Percentiles rank a stretch among this genome's conserved stretches.
Conservation (phyloP, 2,329 filamentous ascomycete genomes). For the Hypoxylon rubiginosum region DNA sequence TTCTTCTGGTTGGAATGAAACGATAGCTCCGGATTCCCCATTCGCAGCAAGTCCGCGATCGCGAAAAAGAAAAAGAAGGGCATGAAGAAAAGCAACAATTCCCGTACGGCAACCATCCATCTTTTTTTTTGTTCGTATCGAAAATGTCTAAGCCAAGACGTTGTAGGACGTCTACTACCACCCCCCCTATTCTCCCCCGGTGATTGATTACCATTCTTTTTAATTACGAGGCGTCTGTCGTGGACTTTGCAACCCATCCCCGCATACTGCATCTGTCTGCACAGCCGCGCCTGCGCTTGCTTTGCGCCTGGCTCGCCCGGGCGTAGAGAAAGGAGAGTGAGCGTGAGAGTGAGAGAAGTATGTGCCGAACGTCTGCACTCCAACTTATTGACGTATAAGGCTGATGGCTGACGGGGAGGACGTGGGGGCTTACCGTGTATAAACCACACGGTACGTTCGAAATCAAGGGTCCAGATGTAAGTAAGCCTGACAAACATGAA, state of each 20-base stretch:
- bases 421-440: conserved; percentile 18
- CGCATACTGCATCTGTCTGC: conserved; percentile 8
- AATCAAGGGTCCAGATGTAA: conserved; percentile 17
- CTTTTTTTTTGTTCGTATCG: neutral
- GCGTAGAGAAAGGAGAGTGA: neutral
- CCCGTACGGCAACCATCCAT: no score
- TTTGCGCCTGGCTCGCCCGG: neutral
- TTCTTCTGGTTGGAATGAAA: neutral
- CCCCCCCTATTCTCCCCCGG: neutral
- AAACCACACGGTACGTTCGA: conserved; percentile 1
- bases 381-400: conserved; percentile 32
- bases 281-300: neutral
- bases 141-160: neutral
- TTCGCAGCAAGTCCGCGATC: neutral
- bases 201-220: conserved; percentile 1
- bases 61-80: no score
- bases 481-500: conserved; percentile 1
- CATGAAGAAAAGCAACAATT: no score
- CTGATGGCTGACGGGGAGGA: conserved; percentile 15
- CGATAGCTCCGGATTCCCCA: conserved; percentile 12
- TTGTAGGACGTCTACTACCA: neutral
- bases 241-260: conserved; percentile 7
- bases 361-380: conserved; percentile 14
- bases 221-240: conserved; percentile 15
- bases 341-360: neutral